These are phyloP conservation scores for Rosa lucieae DNA, from an alignment of 306 rosid species.

Conservation along the genomic window DNA sequence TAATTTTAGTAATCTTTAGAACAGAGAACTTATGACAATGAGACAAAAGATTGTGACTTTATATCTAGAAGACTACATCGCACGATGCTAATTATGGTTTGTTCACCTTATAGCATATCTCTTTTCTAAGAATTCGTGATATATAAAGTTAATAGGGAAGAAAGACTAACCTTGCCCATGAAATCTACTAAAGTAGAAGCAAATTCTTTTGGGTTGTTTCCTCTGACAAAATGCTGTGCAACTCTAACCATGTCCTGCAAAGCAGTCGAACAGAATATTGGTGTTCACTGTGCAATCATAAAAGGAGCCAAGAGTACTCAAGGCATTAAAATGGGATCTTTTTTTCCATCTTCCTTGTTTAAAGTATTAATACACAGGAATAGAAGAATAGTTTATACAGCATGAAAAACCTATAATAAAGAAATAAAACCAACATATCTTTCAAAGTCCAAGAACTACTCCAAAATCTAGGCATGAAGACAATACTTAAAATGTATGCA, in stretches of 20 bases:
- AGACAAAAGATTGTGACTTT: not conserved
- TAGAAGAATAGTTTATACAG: conserved; percentile 9
- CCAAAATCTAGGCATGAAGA: not conserved
- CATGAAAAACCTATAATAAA: not conserved
- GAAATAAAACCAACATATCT: not conserved
- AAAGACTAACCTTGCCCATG: conserved; percentile 74
- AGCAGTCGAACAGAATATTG: conserved; percentile 26
- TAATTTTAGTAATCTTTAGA: not conserved
- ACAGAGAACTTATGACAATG: not conserved
- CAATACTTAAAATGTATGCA: not conserved
- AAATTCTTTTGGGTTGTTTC: conserved; percentile 75
- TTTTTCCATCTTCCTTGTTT: not conserved
- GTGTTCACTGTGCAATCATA: conserved; percentile 13
- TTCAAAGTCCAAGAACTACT: not conserved
- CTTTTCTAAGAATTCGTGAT: conserved; percentile 19
- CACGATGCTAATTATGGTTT: not conserved
- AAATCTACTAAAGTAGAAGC: conserved; percentile 73
- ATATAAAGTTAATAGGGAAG: conserved; percentile 3
- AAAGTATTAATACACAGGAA: not conserved
- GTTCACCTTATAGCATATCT: not conserved
- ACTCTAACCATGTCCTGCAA: conserved; percentile 92
- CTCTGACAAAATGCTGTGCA: conserved; percentile 72
- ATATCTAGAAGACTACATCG: not conserved
- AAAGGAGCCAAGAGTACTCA: not conserved
- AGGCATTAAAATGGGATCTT: not conserved